These are phyloP conservation scores for Pythium rhizo-oryzae DNA, from an alignment of 352 stramenopile species.

Conservation along the genomic window DNA sequence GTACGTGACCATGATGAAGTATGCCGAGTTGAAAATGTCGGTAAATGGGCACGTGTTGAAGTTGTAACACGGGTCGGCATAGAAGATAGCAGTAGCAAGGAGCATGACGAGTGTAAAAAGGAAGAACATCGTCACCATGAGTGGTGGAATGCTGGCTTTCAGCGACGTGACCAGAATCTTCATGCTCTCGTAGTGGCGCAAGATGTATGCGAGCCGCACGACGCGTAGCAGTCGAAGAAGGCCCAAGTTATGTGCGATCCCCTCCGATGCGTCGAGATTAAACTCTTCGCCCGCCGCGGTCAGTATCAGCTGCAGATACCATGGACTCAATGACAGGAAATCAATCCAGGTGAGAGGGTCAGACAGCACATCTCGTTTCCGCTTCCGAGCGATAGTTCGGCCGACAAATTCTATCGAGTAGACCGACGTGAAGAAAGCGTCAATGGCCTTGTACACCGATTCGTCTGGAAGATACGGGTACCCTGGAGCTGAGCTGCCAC, in stretches of 20 bases:
- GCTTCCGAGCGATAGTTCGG: constrained; percentile 35
- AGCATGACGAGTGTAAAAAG: constrained; percentile 78
- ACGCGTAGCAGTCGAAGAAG: constrained; percentile 58
- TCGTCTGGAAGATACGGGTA: constrained; percentile 58
- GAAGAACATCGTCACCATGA: constrained; percentile 76
- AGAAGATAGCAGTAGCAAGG: constrained; percentile 73
- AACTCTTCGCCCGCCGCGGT: constrained; percentile 21
- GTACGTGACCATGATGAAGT: constrained; percentile 88
- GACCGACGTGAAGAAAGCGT: constrained; percentile 46
- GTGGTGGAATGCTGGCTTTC: constrained; percentile 55
- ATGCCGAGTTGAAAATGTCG: constrained; percentile 83
- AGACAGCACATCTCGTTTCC: constrained; percentile 32
- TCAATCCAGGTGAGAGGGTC: constrained; percentile 59
- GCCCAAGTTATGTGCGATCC: constrained; percentile 32
- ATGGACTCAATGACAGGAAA: constrained; percentile 53
- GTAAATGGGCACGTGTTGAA: constrained; percentile 78
- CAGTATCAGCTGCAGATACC: constrained; percentile 48
- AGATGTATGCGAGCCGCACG: constrained; percentile 50
- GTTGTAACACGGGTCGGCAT: constrained; percentile 78
- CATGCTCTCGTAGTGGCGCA: constrained; percentile 63
- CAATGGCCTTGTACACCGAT: constrained; percentile 35
- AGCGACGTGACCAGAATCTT: constrained; percentile 63
- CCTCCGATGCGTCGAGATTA: constrained; percentile 23
- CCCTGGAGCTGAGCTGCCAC: constrained; percentile 49
- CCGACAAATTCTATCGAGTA: constrained; percentile 63